Evolutionary conservation across 2,329 filamentous ascomycete species (phyloP), one percentile per base, ranked within the genome.

Genomic region (Onygenales sp.): DNA sequence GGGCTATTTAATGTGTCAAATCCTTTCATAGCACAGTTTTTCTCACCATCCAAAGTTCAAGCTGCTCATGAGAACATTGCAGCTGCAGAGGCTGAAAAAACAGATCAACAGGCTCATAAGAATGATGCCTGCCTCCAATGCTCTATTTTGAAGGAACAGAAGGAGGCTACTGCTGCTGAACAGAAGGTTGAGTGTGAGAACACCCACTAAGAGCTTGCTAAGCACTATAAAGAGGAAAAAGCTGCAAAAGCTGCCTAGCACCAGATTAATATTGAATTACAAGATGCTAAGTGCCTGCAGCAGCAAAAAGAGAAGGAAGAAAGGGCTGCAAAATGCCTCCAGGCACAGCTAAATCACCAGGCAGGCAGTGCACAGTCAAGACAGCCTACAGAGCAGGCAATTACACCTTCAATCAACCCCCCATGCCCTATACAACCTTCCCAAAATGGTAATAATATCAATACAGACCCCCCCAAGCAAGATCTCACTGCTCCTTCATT

Each of bases 51-150:
- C 32, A 55, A 52, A n/a, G 43, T 52, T 14, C 31, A 14, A 8
- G 2, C 10, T 2, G 21, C 31, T 38, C 45, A n/a, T 33, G n/a
- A 43, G 31, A 7, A 21, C 1, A 36, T 43, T 33, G 13, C 17
- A 31, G 35, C 8, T 11, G 31, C 2, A 17, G 17, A 17, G 17
- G 17, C 17, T 2, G 2, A 17, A 17, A 17, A 17, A 17, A 17
- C 2, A 2, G 2, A 55, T 43, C 41, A 45, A 47, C 7, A 54
- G 38, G 46, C 33, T 7, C 2, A 51, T 27, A 52, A 55, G 21
- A 3, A 52, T 46, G 14, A 51, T 38, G 32, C 39, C 9, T 51
- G 52, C 31, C 42, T 51, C 42, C 48, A 55, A 44, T n/a, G 41
- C 38, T 21, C 27, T 36, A 44, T 52, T 44, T 8, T 11, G 14